Conservation (phyloP, 2,329 filamentous ascomycete genomes). For the Botrytis pseudocinerea region DNA sequence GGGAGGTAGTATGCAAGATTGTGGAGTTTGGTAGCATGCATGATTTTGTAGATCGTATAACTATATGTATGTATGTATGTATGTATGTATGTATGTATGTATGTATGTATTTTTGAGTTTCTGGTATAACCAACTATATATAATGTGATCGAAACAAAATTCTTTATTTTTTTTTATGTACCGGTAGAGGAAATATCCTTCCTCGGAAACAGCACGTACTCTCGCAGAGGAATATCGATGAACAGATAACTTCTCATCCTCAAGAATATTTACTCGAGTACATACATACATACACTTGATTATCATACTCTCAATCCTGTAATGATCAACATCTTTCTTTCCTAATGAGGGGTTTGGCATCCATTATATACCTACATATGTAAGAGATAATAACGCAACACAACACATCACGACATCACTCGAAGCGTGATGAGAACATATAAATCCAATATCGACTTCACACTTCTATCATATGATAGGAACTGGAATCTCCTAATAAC, state of each 20-base stretch:
- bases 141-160: no score
- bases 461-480: background rate
- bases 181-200: no score
- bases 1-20: background rate
- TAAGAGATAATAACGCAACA: background rate
- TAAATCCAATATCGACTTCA: background rate
- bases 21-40: background rate
- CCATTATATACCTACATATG: background rate
- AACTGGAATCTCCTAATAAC: background rate
- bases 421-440: background rate
- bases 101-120: no score
- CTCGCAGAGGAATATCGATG: no score
- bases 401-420: background rate
- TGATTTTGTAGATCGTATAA: background rate
- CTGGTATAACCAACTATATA: no score
- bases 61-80: no score
- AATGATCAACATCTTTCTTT: background rate
- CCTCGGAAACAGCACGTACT: no score
- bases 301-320: background rate
- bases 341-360: background rate
- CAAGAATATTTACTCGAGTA: background rate
- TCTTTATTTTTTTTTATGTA: no score
- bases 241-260: background rate
- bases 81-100: no score
- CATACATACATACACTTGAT: background rate